Evolutionary conservation across 225 moss, liverwort and hornwort genomes (phyloP).

Genomic region (Sphagnum contortum): DNA sequence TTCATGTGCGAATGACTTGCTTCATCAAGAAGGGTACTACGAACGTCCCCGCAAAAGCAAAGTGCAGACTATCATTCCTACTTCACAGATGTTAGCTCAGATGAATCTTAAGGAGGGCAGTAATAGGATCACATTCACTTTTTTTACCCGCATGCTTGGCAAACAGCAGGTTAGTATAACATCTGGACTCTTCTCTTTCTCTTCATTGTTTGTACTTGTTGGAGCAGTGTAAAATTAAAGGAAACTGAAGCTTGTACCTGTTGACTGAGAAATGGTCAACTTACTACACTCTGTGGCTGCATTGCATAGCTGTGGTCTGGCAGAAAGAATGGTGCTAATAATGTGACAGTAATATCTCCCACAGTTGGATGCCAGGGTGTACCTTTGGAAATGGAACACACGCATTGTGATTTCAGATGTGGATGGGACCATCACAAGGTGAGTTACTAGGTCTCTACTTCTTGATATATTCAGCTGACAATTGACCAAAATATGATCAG

Average conservation of each 20-base stretch:
- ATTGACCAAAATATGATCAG: too few species aligned
- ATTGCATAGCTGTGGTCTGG: too few species aligned
- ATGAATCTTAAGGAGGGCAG: slow-evolving; percentile 50
- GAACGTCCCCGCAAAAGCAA: slow-evolving; percentile 29
- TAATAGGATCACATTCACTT: slow-evolving; percentile 51
- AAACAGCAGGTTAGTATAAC: slow-evolving; percentile 39
- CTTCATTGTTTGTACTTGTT: too few species aligned
- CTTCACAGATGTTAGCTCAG: slow-evolving; percentile 41
- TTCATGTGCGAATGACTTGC: slow-evolving; percentile 23
- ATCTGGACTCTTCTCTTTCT: too few species aligned
- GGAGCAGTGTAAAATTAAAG: too few species aligned
- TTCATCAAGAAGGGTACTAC: slow-evolving; percentile 31
- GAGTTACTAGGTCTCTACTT: slow-evolving; percentile 1
- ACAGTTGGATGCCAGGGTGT: slow-evolving; percentile 56
- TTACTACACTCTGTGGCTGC: too few species aligned
- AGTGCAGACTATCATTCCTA: slow-evolving; percentile 44
- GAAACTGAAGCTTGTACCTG: too few species aligned
- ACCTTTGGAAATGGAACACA: slow-evolving; percentile 57
- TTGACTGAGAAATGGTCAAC: too few species aligned
- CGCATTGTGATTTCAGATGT: slow-evolving; percentile 57
- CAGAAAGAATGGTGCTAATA: too few species aligned
- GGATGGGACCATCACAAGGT: slow-evolving; percentile 62
- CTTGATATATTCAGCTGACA: too few species aligned
- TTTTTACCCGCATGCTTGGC: slow-evolving; percentile 42
- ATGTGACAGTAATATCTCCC: too few species aligned